Evolutionary conservation across 169 alveolate genomes (phyloP), one percentile per base, ranked within the genome.

Genomic region (Amoebophrya sp.): DNA sequence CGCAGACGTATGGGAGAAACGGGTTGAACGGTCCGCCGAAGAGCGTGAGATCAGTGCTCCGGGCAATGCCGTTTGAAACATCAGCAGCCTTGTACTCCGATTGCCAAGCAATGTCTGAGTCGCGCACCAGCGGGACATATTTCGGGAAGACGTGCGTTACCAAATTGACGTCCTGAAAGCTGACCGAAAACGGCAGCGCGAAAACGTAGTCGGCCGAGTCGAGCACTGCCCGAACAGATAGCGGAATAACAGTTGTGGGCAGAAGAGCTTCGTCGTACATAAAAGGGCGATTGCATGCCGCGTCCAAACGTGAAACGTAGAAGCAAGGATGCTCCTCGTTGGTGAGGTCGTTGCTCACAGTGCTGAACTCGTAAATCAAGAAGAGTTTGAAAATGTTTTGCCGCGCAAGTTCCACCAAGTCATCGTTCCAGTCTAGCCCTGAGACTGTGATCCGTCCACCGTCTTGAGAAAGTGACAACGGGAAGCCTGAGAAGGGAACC

Each of bases 21-120:
- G 83, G 33, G 83, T 65, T 65, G 83, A 65, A 65, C 83, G 83
- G 83, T 10, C 83, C 83, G 12, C 83, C 83, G 83, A 65, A 65
- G 36, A 65, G 83, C 39, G 83, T 65, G 36, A 65, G 26, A 36
- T 65, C 83, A 29, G 83, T 18, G 36, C 39, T 26, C 83, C 83
- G 2, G 33, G 2, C 26, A 6, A 65, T 18, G 33, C 26, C 33
- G 2, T 29, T 26, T 6, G 33, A 6, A 29, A 26, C 33, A 36
- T 65, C 83, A 36, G 33, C 18, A 26, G 2, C 83, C 33, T 1
- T 1, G 26, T 65, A 65, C 83, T 1, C 0, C 39, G 83, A 65
- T 18, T 65, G 83, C 83, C 83, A 65, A 36, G 83, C 83, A 6
- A 6, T 10, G 36, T 29, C 83, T 29, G 83, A 65, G 33, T 65